Conservation (phyloP, 495 filamentous ascomycete species). For the Lichina pygmaea region DNA sequence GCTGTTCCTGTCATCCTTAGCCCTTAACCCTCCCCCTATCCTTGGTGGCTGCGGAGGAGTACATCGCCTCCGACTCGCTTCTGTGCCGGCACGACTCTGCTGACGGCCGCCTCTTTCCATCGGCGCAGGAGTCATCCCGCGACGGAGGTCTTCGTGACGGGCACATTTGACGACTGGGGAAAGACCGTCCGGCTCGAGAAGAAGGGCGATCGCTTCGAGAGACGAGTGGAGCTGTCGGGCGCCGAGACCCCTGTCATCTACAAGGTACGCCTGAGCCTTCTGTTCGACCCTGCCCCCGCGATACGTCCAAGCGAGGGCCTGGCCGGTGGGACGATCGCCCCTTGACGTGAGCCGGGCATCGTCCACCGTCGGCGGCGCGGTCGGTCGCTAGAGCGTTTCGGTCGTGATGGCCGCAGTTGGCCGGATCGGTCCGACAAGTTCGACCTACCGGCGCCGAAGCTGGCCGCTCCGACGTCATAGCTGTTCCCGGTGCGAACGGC, state of each 20-base stretch:
- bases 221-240: constrained; percentile 42
- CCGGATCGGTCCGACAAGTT: too few relatives aligned
- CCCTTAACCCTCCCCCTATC: background rate
- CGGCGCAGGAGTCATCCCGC: constrained; percentile 39
- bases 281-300: background rate
- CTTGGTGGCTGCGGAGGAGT: background rate
- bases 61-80: too few relatives aligned
- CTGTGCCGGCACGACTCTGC: constrained; percentile 15
- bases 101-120: background rate
- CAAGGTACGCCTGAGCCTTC: constrained; percentile 28
- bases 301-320: background rate
- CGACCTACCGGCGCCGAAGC: too few relatives aligned
- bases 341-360: too few relatives aligned
- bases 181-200: constrained; percentile 60
- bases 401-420: too few relatives aligned
- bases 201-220: constrained; percentile 40
- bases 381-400: too few relatives aligned
- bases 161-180: constrained; percentile 84
- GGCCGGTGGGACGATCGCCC: background rate
- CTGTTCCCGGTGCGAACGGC: too few relatives aligned
- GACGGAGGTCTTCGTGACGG: constrained; percentile 77
- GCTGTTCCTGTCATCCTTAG: background rate
- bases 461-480: too few relatives aligned
- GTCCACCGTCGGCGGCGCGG: too few relatives aligned
- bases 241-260: constrained; percentile 42